Evolutionary conservation across 352 stramenopile species (phyloP).

Genomic region (Globisporangium nunn): DNA sequence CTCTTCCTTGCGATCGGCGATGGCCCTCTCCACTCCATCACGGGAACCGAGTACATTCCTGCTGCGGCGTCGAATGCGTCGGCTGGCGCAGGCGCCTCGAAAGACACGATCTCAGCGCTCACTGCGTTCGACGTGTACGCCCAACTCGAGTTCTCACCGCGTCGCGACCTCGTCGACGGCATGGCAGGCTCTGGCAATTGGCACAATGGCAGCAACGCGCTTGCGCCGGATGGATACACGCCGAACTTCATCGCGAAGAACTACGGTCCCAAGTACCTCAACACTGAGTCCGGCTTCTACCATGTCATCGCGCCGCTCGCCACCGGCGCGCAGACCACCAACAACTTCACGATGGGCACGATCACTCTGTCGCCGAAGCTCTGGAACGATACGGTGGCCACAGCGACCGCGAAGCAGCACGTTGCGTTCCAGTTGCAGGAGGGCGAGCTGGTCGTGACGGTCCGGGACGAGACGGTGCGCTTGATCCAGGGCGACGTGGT

Average conservation of each 20-base stretch:
- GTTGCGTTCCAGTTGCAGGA: constrained; percentile 46
- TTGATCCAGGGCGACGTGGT: constrained; percentile 48
- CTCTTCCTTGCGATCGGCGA: constrained; percentile 43
- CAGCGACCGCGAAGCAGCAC: constrained; percentile 34
- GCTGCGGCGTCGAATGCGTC: constrained; percentile 24
- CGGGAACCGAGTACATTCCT: constrained; percentile 33
- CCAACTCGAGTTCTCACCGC: constrained; percentile 30
- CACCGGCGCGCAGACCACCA: constrained; percentile 32
- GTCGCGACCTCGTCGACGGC: constrained; percentile 33
- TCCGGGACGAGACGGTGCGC: constrained; percentile 24
- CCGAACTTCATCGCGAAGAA: constrained; percentile 54
- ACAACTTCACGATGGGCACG: constrained; percentile 54
- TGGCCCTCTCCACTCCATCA: constrained; percentile 34
- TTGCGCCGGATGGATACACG: constrained; percentile 31
- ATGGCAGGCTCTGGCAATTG: constrained; percentile 35
- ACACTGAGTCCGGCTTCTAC: constrained; percentile 40
- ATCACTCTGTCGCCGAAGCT: constrained; percentile 41
- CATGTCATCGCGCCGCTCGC: constrained; percentile 42
- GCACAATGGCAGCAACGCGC: constrained; percentile 41
- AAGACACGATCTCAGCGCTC: constrained; percentile 30
- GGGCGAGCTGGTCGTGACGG: constrained; percentile 33
- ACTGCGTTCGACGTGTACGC: constrained; percentile 43
- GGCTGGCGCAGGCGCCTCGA: constrained; percentile 21
- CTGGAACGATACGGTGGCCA: constrained; percentile 30
- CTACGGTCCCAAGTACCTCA: constrained; percentile 51